Conservation (phyloP, 768 basidiomycete genomes). For the Filobasidium wieringae region DNA sequence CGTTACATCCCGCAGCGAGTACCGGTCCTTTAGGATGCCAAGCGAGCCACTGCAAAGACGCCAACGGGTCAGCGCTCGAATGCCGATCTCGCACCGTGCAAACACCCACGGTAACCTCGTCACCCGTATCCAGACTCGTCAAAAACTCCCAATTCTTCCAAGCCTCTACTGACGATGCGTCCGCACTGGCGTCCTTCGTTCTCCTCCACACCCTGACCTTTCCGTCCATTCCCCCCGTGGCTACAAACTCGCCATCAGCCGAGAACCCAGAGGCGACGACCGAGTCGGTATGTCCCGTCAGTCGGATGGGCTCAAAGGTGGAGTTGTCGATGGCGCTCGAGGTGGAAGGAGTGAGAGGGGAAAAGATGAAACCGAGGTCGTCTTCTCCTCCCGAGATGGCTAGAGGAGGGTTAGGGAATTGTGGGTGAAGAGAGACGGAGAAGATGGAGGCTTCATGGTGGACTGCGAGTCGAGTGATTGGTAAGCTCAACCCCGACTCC, state of each 20-base stretch:
- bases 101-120: conserved; percentile 76
- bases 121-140: conserved; percentile 81
- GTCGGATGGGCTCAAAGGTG: conserved; percentile 42
- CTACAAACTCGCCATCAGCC: conserved; percentile 77
- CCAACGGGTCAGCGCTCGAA: neutral
- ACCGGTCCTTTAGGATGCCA: conserved; percentile 94
- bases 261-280: conserved; percentile 71
- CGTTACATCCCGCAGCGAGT: conserved; percentile 81
- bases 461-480: conserved; percentile 16
- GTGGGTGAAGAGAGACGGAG: conserved; percentile 69
- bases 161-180: conserved; percentile 38
- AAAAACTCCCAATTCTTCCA: conserved; percentile 86
- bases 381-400: conserved; percentile 92
- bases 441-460: conserved; percentile 70
- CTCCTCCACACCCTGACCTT: conserved; percentile 82
- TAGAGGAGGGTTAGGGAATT: conserved; percentile 51
- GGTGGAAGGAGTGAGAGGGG: conserved; percentile 26
- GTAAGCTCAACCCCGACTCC: neutral
- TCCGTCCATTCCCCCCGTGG: conserved; percentile 98
- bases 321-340: conserved; percentile 20
- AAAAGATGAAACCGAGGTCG: conserved; percentile 76
- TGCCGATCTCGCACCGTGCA: neutral
- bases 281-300: conserved; percentile 88
- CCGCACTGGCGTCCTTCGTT: conserved; percentile 49
- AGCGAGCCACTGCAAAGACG: conserved; percentile 57